Base-by-base conservation (phyloP, 805 yeast species). In the Cyberlindnera maritima region DNA sequence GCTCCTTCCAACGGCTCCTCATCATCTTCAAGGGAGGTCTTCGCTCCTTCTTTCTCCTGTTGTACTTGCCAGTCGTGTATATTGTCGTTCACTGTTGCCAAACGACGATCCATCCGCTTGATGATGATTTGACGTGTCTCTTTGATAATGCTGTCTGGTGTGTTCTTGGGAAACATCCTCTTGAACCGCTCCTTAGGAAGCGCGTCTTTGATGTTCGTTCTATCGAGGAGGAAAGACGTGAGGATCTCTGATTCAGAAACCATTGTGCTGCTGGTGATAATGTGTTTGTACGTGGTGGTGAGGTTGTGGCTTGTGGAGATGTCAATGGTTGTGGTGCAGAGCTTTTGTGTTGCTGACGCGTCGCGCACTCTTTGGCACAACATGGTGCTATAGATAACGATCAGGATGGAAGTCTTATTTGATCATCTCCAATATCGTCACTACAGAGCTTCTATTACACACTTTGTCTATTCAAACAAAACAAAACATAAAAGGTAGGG, bases 211-310 rank as follows among this genome's bases (percentile, higher is more conserved):
- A 55, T 39, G 4, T 44, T 35, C 1, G 53, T 36, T 21, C 62
- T 36, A 9, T 55, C 60, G 2, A 57, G 19, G 2, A 58, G 46
- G n/a, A 53, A 58, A 5, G 40, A 36, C 2, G 41, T 40, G 1
- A 58, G 39, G 2, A 58, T 41, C 13, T 56, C 58, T 3, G 42
- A 23, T 31, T 56, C 59, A 1, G 55, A 39, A 1, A 53, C 50
- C 59, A 54, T 55, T 26, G 17, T 17, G 12, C 18, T n/a, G 35
- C 8, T 32, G 31, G 13, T 28, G 13, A 5, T 6, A 28, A 28
- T 12, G 13, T 11, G 13, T 6, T 11, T 11, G 11, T 28, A n/a
- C n/a, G n/a, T n/a, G n/a, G n/a, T n/a, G n/a, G n/a, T n/a, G n/a
- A n/a, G n/a, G n/a, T n/a, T n/a, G n/a, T n/a, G n/a, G n/a, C n/a